phyloP scores from a whole-genome alignment of 2,329 filamentous ascomycete genomes.

The Alternaria ventricosa region DNA sequence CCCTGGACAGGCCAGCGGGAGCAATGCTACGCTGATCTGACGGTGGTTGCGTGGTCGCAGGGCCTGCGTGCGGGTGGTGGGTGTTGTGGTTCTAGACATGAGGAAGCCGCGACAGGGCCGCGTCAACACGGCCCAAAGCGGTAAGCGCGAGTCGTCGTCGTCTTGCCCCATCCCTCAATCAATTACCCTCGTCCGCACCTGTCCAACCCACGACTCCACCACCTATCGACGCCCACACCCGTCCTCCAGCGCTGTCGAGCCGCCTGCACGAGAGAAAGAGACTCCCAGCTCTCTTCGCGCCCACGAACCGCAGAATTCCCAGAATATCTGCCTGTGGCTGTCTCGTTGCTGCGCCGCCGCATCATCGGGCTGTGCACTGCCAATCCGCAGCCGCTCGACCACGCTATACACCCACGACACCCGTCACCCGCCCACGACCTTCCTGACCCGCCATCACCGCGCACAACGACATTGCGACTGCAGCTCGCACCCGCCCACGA shows the following conservation, averaged over 20 bases:
- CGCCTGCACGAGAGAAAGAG: slow-evolving; percentile 11
- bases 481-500: slow-evolving; percentile 31
- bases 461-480: slow-evolving; percentile 19
- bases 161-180: slow-evolving; percentile 22
- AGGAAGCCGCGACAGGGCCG: slow-evolving; percentile 23
- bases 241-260: slow-evolving; percentile 11
- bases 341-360: slow-evolving; percentile 25
- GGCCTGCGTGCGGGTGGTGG: slow-evolving; percentile 3
- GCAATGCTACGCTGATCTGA: background rate
- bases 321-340: slow-evolving; percentile 19
- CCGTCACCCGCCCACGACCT: slow-evolving; percentile 17
- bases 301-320: slow-evolving; percentile 5
- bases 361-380: slow-evolving; percentile 31
- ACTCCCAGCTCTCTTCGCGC: background rate
- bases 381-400: slow-evolving; percentile 21
- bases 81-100: slow-evolving; percentile 19
- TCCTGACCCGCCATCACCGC: slow-evolving; percentile 9
- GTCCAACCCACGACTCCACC: slow-evolving; percentile 12
- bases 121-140: slow-evolving; percentile 16
- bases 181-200: slow-evolving; percentile 19
- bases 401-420: slow-evolving; percentile 12
- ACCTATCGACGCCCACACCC: slow-evolving; percentile 7
- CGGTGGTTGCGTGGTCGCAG: slow-evolving; percentile 4
- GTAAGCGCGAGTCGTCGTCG: slow-evolving; percentile 17
- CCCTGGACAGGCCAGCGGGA: background rate